Percentiles rank a stretch among this genome's conserved stretches.
These are phyloP conservation scores for Trypanosoma conorhini DNA, from an alignment of 208 protist genomes.

Conservation along the genomic window DNA sequence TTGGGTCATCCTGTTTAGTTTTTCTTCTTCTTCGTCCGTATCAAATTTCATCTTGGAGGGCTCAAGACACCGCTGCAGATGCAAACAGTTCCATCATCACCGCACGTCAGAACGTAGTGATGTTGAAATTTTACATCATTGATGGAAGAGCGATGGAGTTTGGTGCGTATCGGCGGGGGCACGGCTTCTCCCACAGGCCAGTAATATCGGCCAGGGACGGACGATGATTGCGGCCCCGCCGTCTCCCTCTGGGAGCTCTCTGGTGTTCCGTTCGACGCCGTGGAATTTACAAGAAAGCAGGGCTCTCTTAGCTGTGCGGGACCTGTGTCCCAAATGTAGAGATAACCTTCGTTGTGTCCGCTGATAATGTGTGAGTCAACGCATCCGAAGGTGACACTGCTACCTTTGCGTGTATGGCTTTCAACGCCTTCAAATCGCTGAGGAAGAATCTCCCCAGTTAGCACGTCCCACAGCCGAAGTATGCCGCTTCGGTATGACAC, in stretches of 20 bases:
- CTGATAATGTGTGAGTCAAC: slow-evolving; percentile 64
- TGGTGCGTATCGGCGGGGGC: slow-evolving; percentile 33
- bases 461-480: slow-evolving; percentile 74
- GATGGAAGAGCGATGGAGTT: slow-evolving; percentile 53
- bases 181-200: slow-evolving; percentile 28
- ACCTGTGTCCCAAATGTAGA: slow-evolving; percentile 74
- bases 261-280: background rate
- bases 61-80: slow-evolving; percentile 37
- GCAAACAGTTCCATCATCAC: slow-evolving; percentile 63
- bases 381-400: slow-evolving; percentile 55
- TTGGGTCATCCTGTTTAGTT: background rate
- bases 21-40: background rate
- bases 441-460: slow-evolving; percentile 58
- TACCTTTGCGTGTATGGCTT: slow-evolving; percentile 54
- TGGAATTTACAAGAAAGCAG: background rate
- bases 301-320: background rate
- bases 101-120: slow-evolving; percentile 61
- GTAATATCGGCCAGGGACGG: slow-evolving; percentile 6
- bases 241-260: slow-evolving; percentile 13
- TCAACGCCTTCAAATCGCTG: slow-evolving; percentile 60
- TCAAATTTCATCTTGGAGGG: background rate
- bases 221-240: slow-evolving; percentile 6
- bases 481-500: slow-evolving; percentile 65
- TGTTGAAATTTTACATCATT: slow-evolving; percentile 74
- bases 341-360: slow-evolving; percentile 63